A percentile compares a stretch with the other conserved stretches of the same genome.
Conservation (phyloP, 257 asterid species). For the Primulina eburnea region DNA sequence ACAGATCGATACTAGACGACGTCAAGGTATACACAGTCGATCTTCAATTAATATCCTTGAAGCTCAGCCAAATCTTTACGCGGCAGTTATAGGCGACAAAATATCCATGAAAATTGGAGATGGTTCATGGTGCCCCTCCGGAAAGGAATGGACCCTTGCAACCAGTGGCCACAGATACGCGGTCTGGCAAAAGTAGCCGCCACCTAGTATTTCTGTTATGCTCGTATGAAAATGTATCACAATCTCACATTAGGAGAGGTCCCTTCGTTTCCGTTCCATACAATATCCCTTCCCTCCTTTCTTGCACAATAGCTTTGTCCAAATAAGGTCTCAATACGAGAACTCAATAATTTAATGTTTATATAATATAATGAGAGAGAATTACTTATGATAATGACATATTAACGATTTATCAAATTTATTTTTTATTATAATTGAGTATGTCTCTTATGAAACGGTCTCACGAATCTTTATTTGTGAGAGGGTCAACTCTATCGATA, state of each 20-base stretch:
- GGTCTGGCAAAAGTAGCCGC: constrained; percentile 68
- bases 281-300: not conserved
- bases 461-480: too few relatives aligned
- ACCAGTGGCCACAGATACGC: constrained; percentile 82
- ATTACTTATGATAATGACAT: too few relatives aligned
- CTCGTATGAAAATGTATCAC: not conserved
- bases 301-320: not conserved
- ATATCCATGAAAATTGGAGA: constrained; percentile 86
- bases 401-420: too few relatives aligned
- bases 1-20: constrained; percentile 67
- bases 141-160: constrained; percentile 77
- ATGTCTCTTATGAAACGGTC: too few relatives aligned
- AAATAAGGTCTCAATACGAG: constrained; percentile 24
- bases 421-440: too few relatives aligned
- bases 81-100: constrained; percentile 75
- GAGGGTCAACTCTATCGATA: too few relatives aligned
- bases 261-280: too few relatives aligned
- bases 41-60: constrained; percentile 61
- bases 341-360: too few relatives aligned
- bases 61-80: constrained; percentile 78
- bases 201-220: not conserved
- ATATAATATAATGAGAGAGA: too few relatives aligned
- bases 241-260: not conserved
- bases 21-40: constrained; percentile 68
- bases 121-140: constrained; percentile 87